A percentile compares a stretch with the other conserved stretches of the same genome.
Conservation (phyloP, 768 basidiomycete genomes). For the Dacryopinax spathularia region DNA sequence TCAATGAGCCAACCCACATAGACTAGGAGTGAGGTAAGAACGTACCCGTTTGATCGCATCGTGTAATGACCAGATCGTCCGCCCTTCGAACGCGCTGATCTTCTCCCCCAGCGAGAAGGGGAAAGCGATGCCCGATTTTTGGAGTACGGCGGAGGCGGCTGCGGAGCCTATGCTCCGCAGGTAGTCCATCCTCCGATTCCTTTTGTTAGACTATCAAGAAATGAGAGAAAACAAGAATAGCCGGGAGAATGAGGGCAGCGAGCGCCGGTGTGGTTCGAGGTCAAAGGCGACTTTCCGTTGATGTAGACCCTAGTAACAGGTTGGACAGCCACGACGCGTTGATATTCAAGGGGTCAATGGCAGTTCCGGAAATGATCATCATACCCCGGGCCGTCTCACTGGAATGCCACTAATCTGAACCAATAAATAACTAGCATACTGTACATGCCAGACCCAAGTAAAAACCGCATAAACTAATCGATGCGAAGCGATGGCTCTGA, state of each 20-base stretch:
- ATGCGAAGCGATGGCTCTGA: too few species aligned
- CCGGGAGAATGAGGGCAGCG: not conserved
- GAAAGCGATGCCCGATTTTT: slow-evolving; percentile 80
- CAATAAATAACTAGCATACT: too few species aligned
- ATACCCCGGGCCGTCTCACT: too few species aligned
- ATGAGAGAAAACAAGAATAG: not conserved
- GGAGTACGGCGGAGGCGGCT: slow-evolving; percentile 79
- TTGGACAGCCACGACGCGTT: not conserved
- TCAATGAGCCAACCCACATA: not conserved
- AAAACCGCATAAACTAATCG: too few species aligned
- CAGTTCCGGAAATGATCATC: too few species aligned
- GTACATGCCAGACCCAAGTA: too few species aligned
- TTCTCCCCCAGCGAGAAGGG: slow-evolving; percentile 75
- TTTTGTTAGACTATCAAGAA: not conserved
- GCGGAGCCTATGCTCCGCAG: slow-evolving; percentile 67
- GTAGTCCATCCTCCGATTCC: slow-evolving; percentile 50
- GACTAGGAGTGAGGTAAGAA: slow-evolving; percentile 10
- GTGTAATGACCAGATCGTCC: slow-evolving; percentile 69
- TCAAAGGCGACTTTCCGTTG: not conserved
- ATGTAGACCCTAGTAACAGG: not conserved
- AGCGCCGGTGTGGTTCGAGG: not conserved
- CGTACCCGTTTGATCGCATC: slow-evolving; percentile 78
- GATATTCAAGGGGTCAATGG: too few species aligned
- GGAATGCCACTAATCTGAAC: too few species aligned
- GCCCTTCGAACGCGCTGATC: slow-evolving; percentile 46